phyloP scores from a whole-genome alignment of 768 basidiomycete species.

The Dacryopinax spathularia region DNA sequence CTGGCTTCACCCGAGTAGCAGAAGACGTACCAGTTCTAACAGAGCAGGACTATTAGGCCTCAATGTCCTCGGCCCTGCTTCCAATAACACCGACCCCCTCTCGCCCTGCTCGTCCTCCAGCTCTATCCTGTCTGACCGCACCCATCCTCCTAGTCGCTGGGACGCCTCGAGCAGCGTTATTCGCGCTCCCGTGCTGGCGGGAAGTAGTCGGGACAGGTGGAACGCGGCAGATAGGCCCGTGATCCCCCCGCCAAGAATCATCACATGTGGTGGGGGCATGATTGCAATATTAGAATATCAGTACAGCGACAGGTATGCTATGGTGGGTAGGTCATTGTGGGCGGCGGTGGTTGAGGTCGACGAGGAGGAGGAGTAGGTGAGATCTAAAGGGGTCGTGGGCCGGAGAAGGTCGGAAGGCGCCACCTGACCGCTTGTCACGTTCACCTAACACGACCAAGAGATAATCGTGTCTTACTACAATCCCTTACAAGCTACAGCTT shows the following conservation, averaged over 20 bases:
- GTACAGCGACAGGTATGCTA: no score
- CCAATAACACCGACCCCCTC: conserved; percentile 43
- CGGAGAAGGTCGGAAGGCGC: neutral
- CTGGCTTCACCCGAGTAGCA: no score
- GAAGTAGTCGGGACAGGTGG: conserved; percentile 55
- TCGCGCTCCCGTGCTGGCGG: conserved; percentile 26
- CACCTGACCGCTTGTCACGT: neutral
- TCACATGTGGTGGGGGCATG: conserved; percentile 24
- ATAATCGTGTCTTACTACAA: no score
- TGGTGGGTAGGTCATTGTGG: neutral
- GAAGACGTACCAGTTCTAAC: conserved; percentile 57
- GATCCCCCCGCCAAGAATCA: conserved; percentile 66
- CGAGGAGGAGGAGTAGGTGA: neutral
- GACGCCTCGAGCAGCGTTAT: conserved; percentile 61
- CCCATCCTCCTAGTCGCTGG: conserved; percentile 71
- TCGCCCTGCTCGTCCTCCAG: conserved; percentile 22
- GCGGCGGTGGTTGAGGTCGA: neutral
- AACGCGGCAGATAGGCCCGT: conserved; percentile 72
- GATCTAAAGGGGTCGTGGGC: neutral
- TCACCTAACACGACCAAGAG: neutral
- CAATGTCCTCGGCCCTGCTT: conserved; percentile 77
- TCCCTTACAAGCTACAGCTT: no score
- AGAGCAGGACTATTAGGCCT: conserved; percentile 60
- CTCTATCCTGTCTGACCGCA: conserved; percentile 42
- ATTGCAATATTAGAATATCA: neutral